phyloP scores from a whole-genome alignment of 2,329 filamentous ascomycete genomes.

The Trichoderma cornu-damae region DNA sequence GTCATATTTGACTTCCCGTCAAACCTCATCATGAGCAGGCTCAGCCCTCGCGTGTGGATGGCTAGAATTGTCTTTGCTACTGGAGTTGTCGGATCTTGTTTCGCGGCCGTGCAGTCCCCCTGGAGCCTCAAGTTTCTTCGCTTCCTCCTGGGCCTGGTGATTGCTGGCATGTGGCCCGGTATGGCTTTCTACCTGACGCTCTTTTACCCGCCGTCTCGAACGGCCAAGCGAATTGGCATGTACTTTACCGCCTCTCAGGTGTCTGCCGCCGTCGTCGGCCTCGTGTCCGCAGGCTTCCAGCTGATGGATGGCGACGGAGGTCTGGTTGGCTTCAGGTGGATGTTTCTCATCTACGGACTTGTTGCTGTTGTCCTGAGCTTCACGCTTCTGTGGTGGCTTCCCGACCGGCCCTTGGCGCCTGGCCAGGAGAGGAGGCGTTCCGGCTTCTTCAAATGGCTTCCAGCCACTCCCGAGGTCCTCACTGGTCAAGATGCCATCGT shows the following conservation, averaged over 20 bases:
- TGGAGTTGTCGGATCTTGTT: slow-evolving; percentile 75
- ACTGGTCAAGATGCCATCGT: slow-evolving; percentile 70
- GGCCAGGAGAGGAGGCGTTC: slow-evolving; percentile 52
- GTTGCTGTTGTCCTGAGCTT: slow-evolving; percentile 68
- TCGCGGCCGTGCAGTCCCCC: slow-evolving; percentile 72
- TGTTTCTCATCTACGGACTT: slow-evolving; percentile 85
- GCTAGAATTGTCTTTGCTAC: slow-evolving; percentile 84
- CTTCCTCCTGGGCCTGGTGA: slow-evolving; percentile 78
- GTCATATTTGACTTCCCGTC: slow-evolving; percentile 85
- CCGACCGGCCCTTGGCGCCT: slow-evolving; percentile 72
- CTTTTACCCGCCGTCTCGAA: slow-evolving; percentile 83
- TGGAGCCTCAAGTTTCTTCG: slow-evolving; percentile 89
- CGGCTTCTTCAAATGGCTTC: slow-evolving; percentile 60
- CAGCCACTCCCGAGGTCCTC: slow-evolving; percentile 63
- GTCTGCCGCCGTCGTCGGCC: slow-evolving; percentile 80
- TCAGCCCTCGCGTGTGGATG: slow-evolving; percentile 88
- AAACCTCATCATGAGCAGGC: slow-evolving; percentile 79
- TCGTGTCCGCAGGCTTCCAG: slow-evolving; percentile 88
- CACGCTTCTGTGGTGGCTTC: slow-evolving; percentile 80
- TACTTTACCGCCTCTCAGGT: slow-evolving; percentile 89
- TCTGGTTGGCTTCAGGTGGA: slow-evolving; percentile 81
- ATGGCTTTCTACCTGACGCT: slow-evolving; percentile 91
- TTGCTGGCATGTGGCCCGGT: slow-evolving; percentile 91
- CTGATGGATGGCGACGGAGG: slow-evolving; percentile 76
- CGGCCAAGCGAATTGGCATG: slow-evolving; percentile 79